Percentiles rank a stretch among this genome's conserved stretches.
phyloP scores from a whole-genome alignment of 331 rosid genomes.

The Malus hybrid region DNA sequence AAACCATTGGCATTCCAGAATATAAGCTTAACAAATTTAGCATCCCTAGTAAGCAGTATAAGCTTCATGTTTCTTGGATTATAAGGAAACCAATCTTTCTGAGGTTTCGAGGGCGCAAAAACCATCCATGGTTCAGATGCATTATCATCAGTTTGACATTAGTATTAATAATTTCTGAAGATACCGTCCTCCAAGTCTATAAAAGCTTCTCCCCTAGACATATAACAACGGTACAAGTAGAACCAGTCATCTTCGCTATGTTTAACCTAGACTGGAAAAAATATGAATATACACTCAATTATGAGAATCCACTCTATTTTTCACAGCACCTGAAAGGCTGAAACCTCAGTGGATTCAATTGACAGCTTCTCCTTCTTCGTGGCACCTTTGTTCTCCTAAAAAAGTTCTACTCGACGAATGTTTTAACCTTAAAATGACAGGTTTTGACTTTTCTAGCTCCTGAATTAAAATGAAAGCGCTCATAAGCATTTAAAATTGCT shows the following conservation, averaged over 20 bases:
- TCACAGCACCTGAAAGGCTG: conserved; percentile 33
- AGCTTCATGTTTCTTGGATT: conserved; percentile 84
- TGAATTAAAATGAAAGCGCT: conserved; percentile 28
- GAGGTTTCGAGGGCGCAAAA: conserved; percentile 90
- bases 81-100: conserved; percentile 81
- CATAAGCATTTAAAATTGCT: conserved; percentile 4
- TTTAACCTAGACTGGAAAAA: not conserved
- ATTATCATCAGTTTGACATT: conserved; percentile 15
- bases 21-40: conserved; percentile 61
- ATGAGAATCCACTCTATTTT: not conserved
- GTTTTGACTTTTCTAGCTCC: conserved; percentile 90
- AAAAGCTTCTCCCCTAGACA: conserved; percentile 41
- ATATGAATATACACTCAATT: not conserved
- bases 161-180: conserved; percentile 21
- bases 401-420: conserved; percentile 31
- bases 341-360: conserved; percentile 31
- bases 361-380: conserved; percentile 39
- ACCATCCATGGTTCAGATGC: conserved; percentile 75
- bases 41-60: conserved; percentile 43
- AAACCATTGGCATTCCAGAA: conserved; percentile 96
- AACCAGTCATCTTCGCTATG: conserved; percentile 5
- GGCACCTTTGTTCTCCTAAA: conserved; percentile 6
- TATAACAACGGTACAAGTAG: conserved; percentile 5
- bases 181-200: conserved; percentile 28
- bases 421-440: conserved; percentile 61